Percentiles rank a stretch among this genome's conserved stretches.
Evolutionary conservation across 495 filamentous ascomycete genomes (phyloP).

Genomic region (Penicillium soppii): DNA sequence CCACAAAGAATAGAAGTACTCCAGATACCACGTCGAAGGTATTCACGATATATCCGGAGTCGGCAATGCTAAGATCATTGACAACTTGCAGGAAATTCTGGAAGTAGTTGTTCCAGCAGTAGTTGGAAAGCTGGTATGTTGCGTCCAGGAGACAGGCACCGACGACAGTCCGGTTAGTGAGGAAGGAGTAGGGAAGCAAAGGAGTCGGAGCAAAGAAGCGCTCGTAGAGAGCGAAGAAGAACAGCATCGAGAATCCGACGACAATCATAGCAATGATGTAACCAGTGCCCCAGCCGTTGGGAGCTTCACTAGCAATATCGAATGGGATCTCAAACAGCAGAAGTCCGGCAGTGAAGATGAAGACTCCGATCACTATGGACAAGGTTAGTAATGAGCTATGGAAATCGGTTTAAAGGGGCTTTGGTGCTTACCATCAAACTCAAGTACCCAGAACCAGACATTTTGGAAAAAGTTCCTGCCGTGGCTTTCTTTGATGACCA

Average conservation of each 20-base stretch:
- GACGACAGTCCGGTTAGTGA: conserved; percentile 47
- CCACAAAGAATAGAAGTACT: conserved; percentile 42
- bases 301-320: conserved; percentile 42
- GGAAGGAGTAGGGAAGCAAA: conserved; percentile 54
- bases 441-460: conserved; percentile 16
- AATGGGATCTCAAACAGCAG: conserved; percentile 59
- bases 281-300: conserved; percentile 39
- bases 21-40: conserved; percentile 48
- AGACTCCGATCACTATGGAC: conserved; percentile 40
- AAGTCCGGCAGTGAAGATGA: conserved; percentile 56
- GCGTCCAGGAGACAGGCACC: conserved; percentile 53
- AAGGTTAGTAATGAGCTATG: background rate
- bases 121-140: conserved; percentile 54
- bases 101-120: conserved; percentile 47
- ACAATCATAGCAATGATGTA: conserved; percentile 54
- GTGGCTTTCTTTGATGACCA: conserved; percentile 27
- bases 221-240: conserved; percentile 58
- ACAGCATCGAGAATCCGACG: conserved; percentile 49
- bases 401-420: background rate
- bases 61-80: conserved; percentile 47
- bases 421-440: conserved; percentile 22
- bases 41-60: conserved; percentile 53
- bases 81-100: conserved; percentile 68
- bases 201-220: conserved; percentile 45
- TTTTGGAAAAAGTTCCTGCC: conserved; percentile 18